phyloP scores from a whole-genome alignment of 1,139 yeast genomes.

The Kodamaea fungicola region DNA sequence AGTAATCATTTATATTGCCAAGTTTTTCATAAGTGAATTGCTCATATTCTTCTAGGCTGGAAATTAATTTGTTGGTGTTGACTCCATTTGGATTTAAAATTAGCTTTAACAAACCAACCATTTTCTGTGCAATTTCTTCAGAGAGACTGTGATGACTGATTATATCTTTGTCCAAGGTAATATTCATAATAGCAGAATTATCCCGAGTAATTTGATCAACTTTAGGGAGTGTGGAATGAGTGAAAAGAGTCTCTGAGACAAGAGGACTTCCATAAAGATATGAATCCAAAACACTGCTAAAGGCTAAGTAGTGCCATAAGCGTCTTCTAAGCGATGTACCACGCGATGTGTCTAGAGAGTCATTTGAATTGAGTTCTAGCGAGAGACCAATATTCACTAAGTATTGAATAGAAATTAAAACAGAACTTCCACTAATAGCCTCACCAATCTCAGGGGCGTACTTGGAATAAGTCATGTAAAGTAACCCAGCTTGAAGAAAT shows the following conservation, averaged over 20 bases:
- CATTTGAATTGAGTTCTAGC: neutral
- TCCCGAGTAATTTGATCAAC: neutral
- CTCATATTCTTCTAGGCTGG: neutral
- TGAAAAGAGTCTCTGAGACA: neutral
- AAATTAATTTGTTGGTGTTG: neutral
- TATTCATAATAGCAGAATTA: neutral
- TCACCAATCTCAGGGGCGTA: constrained; percentile 2
- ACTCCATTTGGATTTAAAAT: neutral
- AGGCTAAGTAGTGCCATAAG: constrained; percentile 1
- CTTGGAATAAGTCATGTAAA: neutral
- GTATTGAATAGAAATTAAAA: neutral
- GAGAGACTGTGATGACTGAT: neutral
- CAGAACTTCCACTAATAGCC: neutral
- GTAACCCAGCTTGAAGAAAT: constrained; percentile 1
- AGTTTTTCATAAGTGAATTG: neutral
- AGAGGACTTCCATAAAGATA: neutral
- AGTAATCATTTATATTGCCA: constrained; percentile 1
- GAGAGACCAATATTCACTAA: constrained; percentile 1
- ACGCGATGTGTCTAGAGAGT: neutral
- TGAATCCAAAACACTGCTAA: neutral
- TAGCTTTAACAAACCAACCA: neutral
- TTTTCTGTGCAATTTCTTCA: neutral
- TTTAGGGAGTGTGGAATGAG: neutral
- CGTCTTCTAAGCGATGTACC: neutral
- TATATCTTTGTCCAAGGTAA: neutral